Evolutionary conservation across 1,284 basidiomycete genomes (phyloP).

Genomic region (Sanghuangporus baumii): DNA sequence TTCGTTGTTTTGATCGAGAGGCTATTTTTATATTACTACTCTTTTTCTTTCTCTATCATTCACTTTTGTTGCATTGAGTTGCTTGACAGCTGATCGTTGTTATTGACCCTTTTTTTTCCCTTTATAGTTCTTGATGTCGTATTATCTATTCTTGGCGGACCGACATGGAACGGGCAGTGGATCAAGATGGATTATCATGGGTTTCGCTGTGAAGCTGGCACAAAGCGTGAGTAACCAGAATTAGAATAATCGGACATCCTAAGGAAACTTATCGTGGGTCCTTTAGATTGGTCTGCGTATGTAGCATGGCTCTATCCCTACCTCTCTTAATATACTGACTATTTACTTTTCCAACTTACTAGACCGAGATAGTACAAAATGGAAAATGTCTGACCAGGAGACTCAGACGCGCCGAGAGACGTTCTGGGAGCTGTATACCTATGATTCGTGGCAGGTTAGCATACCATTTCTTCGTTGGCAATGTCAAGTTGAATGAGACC

Average conservation of each 20-base stretch:
- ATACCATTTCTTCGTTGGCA: background rate
- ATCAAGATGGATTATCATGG: conserved; percentile 74
- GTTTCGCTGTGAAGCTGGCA: conserved; percentile 69
- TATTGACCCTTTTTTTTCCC: background rate
- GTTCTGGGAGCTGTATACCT: conserved; percentile 74
- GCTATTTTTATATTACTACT: background rate
- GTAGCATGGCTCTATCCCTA: conserved; percentile 25
- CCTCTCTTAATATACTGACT: background rate
- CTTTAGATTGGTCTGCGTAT: conserved; percentile 67
- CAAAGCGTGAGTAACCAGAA: conserved; percentile 55
- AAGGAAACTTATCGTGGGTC: background rate
- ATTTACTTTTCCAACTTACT: conserved; percentile 15
- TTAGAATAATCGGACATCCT: background rate
- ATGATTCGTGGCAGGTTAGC: conserved; percentile 62
- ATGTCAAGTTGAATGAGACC: background rate
- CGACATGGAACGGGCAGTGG: conserved; percentile 67
- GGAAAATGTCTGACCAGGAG: conserved; percentile 55
- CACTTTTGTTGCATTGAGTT: background rate
- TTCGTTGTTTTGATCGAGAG: too few species aligned
- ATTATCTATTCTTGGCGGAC: conserved; percentile 69
- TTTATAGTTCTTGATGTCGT: conserved; percentile 69
- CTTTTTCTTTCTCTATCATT: background rate
- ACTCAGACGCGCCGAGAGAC: conserved; percentile 58
- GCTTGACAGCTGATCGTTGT: background rate
- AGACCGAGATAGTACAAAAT: conserved; percentile 70